Evolutionary conservation across 805 yeast species (phyloP), one percentile per base, ranked within the genome.

Genomic region (Cyberlindnera lachancei): DNA sequence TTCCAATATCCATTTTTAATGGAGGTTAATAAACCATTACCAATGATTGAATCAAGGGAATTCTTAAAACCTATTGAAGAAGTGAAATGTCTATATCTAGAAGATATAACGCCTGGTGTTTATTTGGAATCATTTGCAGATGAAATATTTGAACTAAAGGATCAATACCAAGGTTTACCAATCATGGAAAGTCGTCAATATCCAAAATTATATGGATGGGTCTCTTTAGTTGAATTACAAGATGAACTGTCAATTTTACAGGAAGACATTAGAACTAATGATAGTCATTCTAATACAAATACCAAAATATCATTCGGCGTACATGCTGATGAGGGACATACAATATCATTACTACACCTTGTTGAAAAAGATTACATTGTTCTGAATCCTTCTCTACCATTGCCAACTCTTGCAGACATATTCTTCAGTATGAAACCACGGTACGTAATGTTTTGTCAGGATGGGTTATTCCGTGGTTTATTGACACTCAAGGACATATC

Each of bases 1-100:
- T 41, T 51, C 22, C 55, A 57, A 7, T 63, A 65, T 30, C 71
- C 73, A 1, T 68, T 61, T 33, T 46, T 73, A 17, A 56, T 66
- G 19, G 62, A 64, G 19, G 47, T 61, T 9, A 66, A 61, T 16
- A 50, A 44, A 1, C 58, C 66, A 7, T 42, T 70, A 10, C 67
- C 76, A 2, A 52, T 60, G 16, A 42, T 56, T 1, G 45, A 48
- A 4, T 59, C 62, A 11, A 44, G 48, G 0, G 55, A 55, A 21
- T 39, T 64, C 7, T 58, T 70, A 63, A 59, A 52, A n/a, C 42
- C 51, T 1, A 17, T 41, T 2, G 36, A 61, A 11, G 48, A 43
- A 2, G 48, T 56, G 11, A 26, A 30, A 7, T 45, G 34, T 3
- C 28, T 68, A 1, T 54, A 58, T 21, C 44, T 53, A 11, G 60